Evolutionary conservation across 768 basidiomycete genomes (phyloP).

Genomic region (Lactarius tabidus): DNA sequence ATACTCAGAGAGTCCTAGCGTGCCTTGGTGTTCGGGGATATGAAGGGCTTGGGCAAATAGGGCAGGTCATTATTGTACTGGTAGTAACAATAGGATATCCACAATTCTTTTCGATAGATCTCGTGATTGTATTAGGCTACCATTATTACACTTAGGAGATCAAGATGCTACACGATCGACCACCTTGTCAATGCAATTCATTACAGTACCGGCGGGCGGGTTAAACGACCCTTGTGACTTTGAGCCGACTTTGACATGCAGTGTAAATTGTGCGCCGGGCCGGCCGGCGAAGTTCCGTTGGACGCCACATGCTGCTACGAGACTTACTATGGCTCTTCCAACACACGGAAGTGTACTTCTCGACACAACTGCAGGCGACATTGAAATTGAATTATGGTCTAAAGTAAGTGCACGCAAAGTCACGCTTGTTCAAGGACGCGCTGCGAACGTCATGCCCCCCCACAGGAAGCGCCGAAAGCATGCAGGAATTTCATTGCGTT

Average conservation of each 20-base stretch:
- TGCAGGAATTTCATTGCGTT: constrained; percentile 88
- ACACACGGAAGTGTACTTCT: constrained; percentile 84
- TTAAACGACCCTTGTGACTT: too few species aligned
- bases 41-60: neutral
- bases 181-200: too few species aligned
- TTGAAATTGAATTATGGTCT: constrained; percentile 90
- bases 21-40: neutral
- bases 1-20: neutral
- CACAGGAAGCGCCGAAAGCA: constrained; percentile 87
- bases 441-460: neutral
- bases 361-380: constrained; percentile 84
- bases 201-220: too few species aligned
- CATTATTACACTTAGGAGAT: too few species aligned
- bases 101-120: neutral
- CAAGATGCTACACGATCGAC: too few species aligned
- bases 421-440: neutral
- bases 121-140: too few species aligned
- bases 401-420: constrained; percentile 48
- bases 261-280: neutral
- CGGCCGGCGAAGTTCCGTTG: neutral
- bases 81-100: neutral
- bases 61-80: neutral
- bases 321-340: constrained; percentile 64
- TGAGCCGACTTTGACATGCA: too few species aligned
- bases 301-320: neutral